Evolutionary conservation across 257 asterid species (phyloP).

Genomic region (Oldenlandia corymbosa): DNA sequence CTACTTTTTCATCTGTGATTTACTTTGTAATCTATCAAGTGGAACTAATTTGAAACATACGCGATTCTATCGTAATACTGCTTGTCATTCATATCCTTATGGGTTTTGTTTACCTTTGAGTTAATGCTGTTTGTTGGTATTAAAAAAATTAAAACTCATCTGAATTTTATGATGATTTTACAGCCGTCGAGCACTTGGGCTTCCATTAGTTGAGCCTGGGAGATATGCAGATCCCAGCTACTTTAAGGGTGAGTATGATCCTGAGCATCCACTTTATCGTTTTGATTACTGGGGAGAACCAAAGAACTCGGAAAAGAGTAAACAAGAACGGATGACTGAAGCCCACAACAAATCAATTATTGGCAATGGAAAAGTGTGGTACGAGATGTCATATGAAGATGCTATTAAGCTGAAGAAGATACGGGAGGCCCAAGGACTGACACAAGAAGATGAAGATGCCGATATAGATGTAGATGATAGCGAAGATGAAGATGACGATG

Average conservation of each 20-base stretch:
- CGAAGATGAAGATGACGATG: constrained; percentile 21
- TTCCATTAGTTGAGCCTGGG: constrained; percentile 89
- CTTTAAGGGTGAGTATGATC: constrained; percentile 83
- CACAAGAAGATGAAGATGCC: constrained; percentile 40
- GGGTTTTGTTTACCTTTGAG: too few species aligned
- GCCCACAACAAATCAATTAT: constrained; percentile 88
- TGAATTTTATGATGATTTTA: constrained; percentile 14
- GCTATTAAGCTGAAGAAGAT: constrained; percentile 57
- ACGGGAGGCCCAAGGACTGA: constrained; percentile 64
- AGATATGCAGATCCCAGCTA: constrained; percentile 60
- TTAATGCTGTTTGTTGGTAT: not conserved
- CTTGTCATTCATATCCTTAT: not conserved
- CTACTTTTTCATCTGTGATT: not conserved
- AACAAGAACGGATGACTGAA: constrained; percentile 72
- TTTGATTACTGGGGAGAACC: constrained; percentile 99
- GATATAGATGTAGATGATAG: constrained; percentile 32
- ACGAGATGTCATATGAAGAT: constrained; percentile 88
- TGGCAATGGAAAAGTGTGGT: constrained; percentile 91
- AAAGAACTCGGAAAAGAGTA: constrained; percentile 92
- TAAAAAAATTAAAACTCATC: too few species aligned
- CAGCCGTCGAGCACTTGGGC: constrained; percentile 92
- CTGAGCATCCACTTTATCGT: constrained; percentile 70
- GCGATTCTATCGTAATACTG: too few species aligned
- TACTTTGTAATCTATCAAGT: not conserved
- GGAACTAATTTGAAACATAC: too few species aligned